phyloP scores from a whole-genome alignment of 331 rosid genomes.

The Malus hybrid region DNA sequence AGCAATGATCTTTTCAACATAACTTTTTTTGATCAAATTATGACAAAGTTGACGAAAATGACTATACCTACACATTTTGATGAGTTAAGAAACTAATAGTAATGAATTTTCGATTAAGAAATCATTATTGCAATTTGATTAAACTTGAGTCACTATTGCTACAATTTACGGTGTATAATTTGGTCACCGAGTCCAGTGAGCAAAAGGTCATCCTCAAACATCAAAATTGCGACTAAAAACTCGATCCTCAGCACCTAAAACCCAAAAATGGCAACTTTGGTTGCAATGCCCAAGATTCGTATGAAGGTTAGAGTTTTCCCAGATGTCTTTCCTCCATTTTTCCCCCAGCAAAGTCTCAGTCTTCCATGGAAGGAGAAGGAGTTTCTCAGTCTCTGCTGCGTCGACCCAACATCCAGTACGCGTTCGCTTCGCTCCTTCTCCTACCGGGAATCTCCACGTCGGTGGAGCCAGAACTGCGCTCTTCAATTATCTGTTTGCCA shows the following conservation, averaged over 20 bases:
- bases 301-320: slow-evolving; percentile 30
- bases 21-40: no score
- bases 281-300: slow-evolving; percentile 56
- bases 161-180: no score
- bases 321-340: slow-evolving; percentile 29
- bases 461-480: slow-evolving; percentile 99
- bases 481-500: slow-evolving; percentile 79
- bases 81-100: accelerated
- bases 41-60: no score
- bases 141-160: no score
- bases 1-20: no score
- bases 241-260: no score
- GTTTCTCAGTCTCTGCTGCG: slow-evolving; percentile 47
- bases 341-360: slow-evolving; percentile 16
- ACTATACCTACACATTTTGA: no score
- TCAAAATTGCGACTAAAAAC: background rate
- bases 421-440: slow-evolving; percentile 96
- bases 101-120: no score
- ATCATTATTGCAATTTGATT: no score
- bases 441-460: slow-evolving; percentile 90
- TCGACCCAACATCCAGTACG: slow-evolving; percentile 41
- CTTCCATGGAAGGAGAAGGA: slow-evolving; percentile 29
- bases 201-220: no score
- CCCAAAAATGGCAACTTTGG: slow-evolving; percentile 36
- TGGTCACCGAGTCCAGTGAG: no score